phyloP scores from a whole-genome alignment of 768 basidiomycete genomes.

The Infundibulicybe gibba region DNA sequence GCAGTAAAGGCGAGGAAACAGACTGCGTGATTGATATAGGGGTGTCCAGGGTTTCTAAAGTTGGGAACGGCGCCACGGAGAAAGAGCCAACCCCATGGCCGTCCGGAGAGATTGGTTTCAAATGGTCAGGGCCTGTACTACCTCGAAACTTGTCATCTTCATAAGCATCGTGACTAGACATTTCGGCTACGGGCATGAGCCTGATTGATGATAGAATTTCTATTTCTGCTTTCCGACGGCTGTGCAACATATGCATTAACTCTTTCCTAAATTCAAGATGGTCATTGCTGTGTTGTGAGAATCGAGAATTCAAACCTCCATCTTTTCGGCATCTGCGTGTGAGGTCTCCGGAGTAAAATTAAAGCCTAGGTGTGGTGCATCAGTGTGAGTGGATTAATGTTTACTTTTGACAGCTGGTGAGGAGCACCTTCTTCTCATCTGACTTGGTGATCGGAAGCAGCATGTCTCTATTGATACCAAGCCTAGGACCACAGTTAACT shows the following conservation, averaged over 20 bases:
- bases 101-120: constrained; percentile 2
- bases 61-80: constrained; percentile 1
- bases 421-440: constrained; percentile 71
- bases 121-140: background rate
- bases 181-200: background rate
- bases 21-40: constrained; percentile 5
- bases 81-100: background rate
- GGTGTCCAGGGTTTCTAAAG: too few relatives aligned
- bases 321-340: constrained; percentile 40
- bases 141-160: background rate
- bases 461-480: constrained; percentile 54
- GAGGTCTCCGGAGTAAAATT: constrained; percentile 50
- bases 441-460: constrained; percentile 66
- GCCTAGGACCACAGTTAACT: constrained; percentile 29
- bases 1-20: constrained; percentile 15
- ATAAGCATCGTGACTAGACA: background rate
- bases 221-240: constrained; percentile 90
- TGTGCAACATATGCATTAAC: constrained; percentile 74
- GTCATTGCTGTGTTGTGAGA: constrained; percentile 2
- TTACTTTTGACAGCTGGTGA: too few relatives aligned
- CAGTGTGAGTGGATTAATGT: too few relatives aligned
- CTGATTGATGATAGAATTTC: constrained; percentile 51
- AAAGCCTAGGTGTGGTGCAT: constrained; percentile 42
- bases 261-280: constrained; percentile 55
- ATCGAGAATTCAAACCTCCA: constrained; percentile 54